Conservation (phyloP, 2,329 filamentous ascomycete species). For the Colletotrichum destructivum region DNA sequence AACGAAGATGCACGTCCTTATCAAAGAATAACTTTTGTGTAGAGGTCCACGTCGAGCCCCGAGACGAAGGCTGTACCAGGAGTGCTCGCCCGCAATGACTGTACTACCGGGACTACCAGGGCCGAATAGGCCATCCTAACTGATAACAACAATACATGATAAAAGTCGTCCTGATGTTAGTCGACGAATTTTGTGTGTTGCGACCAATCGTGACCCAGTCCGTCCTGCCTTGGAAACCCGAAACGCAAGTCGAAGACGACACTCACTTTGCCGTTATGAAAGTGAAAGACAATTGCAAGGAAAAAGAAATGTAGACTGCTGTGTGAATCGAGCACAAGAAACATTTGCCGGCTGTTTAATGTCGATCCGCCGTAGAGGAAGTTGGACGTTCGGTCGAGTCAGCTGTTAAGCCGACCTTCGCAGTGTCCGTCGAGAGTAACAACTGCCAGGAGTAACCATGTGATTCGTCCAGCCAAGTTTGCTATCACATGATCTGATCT, state of each 20-base stretch:
- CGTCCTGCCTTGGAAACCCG: constrained; percentile 2
- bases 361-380: neutral
- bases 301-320: constrained; percentile 2
- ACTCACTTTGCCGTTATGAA: constrained; percentile 23
- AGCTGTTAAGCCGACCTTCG: neutral
- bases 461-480: neutral
- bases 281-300: constrained; percentile 3
- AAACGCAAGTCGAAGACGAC: constrained; percentile 11
- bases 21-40: constrained; percentile 26
- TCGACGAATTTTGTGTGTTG: neutral
- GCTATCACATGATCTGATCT: constrained; percentile 92
- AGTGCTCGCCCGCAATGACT: constrained; percentile 9
- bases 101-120: neutral
- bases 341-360: constrained; percentile 7
- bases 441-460: too few species aligned
- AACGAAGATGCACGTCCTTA: constrained; percentile 6
- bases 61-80: constrained; percentile 9
- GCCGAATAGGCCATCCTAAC: constrained; percentile 3
- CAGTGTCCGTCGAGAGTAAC: neutral
- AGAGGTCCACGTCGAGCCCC: constrained; percentile 6
- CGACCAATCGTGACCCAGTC: constrained; percentile 1
- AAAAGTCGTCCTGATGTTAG: neutral
- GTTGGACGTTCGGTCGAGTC: neutral
- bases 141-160: constrained; percentile 21
- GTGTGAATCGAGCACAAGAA: constrained; percentile 15